These are phyloP conservation scores for Ogataea ramenticola DNA, from an alignment of 805 yeast genomes.

Conservation along the genomic window DNA sequence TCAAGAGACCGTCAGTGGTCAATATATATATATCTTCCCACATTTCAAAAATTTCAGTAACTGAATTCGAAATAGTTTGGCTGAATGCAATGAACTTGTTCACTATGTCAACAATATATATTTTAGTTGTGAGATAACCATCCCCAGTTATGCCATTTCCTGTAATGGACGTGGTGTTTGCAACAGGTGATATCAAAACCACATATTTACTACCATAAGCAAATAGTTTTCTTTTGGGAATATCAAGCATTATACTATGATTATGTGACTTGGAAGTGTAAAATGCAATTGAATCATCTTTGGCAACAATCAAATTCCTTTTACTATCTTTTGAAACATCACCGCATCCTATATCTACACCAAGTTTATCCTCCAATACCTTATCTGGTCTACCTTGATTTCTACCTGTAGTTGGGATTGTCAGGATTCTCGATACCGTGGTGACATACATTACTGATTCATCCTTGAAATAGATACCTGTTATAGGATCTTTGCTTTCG, in stretches of 20 bases:
- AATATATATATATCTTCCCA: slow-evolving; percentile 56
- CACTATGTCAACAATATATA: slow-evolving; percentile 60
- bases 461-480: slow-evolving; percentile 59
- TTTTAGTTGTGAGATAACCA: slow-evolving; percentile 36
- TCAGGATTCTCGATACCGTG: slow-evolving; percentile 64
- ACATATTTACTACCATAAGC: slow-evolving; percentile 42
- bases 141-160: slow-evolving; percentile 21
- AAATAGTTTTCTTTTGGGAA: slow-evolving; percentile 46
- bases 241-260: slow-evolving; percentile 47
- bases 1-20: slow-evolving; percentile 69
- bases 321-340: slow-evolving; percentile 24
- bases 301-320: slow-evolving; percentile 49
- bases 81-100: slow-evolving; percentile 68
- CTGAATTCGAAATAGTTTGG: slow-evolving; percentile 58
- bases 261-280: slow-evolving; percentile 51
- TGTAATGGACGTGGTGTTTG: slow-evolving; percentile 24
- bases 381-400: slow-evolving; percentile 57
- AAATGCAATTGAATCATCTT: slow-evolving; percentile 54
- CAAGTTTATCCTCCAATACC: slow-evolving; percentile 36
- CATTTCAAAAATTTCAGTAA: slow-evolving; percentile 48
- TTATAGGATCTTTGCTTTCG: slow-evolving; percentile 71
- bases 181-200: slow-evolving; percentile 48
- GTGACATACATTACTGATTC: slow-evolving; percentile 57
- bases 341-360: slow-evolving; percentile 44
- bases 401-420: slow-evolving; percentile 72